phyloP scores from a whole-genome alignment of 2,329 filamentous ascomycete species.

The Arthrobotrys megalospora region DNA sequence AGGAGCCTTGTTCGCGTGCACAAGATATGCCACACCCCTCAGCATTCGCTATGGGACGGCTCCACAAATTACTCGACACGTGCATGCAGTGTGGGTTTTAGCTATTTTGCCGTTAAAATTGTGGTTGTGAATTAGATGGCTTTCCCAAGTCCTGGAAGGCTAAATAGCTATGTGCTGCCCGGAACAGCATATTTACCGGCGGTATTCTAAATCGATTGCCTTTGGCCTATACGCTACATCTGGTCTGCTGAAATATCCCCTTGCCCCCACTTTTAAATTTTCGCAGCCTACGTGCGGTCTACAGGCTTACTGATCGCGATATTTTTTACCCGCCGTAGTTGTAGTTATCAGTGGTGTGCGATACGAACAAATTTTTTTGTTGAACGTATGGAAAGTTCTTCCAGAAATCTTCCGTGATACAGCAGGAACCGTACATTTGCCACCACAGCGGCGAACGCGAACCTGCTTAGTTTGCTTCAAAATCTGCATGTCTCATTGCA shows the following conservation, averaged over 20 bases:
- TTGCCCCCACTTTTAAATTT: constrained; percentile 48
- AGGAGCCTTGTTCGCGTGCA: constrained; percentile 54
- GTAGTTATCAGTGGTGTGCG: constrained; percentile 21
- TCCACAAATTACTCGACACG: constrained; percentile 57
- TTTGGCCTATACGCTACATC: constrained; percentile 10
- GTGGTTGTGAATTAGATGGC: constrained; percentile 37
- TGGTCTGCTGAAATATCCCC: constrained; percentile 16
- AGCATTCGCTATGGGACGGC: constrained; percentile 38
- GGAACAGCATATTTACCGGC: constrained; percentile 53
- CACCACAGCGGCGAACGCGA: constrained; percentile 49
- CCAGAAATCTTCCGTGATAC: constrained; percentile 60
- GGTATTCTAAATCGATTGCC: constrained; percentile 20
- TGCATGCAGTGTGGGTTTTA: constrained; percentile 53
- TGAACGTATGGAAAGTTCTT: constrained; percentile 44
- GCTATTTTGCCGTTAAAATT: constrained; percentile 57
- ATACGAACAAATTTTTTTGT: constrained; percentile 13
- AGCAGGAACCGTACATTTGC: constrained; percentile 53
- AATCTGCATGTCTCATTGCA: constrained; percentile 60
- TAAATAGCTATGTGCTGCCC: constrained; percentile 57
- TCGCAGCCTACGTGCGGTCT: constrained; percentile 36
- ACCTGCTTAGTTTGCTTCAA: constrained; percentile 57
- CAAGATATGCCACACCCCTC: constrained; percentile 58
- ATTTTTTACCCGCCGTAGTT: constrained; percentile 45
- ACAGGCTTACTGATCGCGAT: constrained; percentile 53
- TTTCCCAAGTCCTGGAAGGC: constrained; percentile 54